Evolutionary conservation across 768 basidiomycete genomes (phyloP).

Genomic region (Mycena galericulata): DNA sequence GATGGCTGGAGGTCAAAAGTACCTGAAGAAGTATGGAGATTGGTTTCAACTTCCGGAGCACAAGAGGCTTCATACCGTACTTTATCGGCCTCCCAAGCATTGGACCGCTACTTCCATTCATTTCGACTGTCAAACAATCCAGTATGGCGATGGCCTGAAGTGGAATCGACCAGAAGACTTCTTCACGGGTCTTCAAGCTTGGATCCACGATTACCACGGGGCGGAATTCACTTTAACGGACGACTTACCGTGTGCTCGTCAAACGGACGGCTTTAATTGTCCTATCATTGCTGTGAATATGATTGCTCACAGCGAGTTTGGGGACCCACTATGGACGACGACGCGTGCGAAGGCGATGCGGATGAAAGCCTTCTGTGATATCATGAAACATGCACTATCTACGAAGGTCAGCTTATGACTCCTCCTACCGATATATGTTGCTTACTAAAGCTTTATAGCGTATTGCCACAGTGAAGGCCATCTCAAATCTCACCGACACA

Average conservation of each 20-base stretch:
- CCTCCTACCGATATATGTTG: no score
- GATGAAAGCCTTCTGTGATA: no score
- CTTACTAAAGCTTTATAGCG: no score
- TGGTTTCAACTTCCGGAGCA: neutral
- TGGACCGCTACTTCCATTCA: constrained; percentile 16
- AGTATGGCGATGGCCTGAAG: constrained; percentile 22
- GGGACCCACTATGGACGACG: no score
- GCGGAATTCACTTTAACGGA: neutral
- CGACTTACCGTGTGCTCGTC: no score
- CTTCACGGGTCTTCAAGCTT: neutral
- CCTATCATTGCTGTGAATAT: no score
- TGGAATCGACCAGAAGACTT: constrained; percentile 3
- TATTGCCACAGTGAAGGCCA: neutral
- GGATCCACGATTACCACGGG: neutral
- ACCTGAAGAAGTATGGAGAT: constrained; percentile 1
- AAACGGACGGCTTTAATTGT: no score
- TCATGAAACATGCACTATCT: no score
- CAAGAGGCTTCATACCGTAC: neutral
- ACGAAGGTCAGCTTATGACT: no score
- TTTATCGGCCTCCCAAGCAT: constrained; percentile 12
- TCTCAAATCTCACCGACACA: no score
- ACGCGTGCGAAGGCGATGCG: no score
- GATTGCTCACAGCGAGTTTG: no score
- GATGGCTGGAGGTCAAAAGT: neutral
- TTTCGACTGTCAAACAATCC: constrained; percentile 4